phyloP scores from a whole-genome alignment of 768 basidiomycete genomes.

The Tulasnella calospora region DNA sequence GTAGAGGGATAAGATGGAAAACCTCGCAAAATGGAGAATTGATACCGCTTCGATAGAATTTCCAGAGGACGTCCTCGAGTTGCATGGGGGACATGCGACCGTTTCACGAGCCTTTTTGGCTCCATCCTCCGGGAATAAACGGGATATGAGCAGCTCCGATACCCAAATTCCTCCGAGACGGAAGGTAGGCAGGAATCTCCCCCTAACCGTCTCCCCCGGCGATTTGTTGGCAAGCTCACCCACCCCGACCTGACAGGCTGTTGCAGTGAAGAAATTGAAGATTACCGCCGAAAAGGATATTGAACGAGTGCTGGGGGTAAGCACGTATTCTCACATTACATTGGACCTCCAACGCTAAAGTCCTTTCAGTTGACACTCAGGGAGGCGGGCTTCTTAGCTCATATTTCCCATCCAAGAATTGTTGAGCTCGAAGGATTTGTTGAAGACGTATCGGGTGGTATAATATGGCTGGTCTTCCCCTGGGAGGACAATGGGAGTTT shows the following conservation, averaged over 20 bases:
- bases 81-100: background rate
- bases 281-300: background rate
- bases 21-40: background rate
- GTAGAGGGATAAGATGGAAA: background rate
- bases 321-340: background rate
- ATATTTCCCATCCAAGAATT: background rate
- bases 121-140: background rate
- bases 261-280: background rate
- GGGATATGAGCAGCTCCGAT: background rate
- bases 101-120: background rate
- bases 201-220: too few species aligned
- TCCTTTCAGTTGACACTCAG: background rate
- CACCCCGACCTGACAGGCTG: background rate
- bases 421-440: background rate
- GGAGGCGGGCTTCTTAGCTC: background rate
- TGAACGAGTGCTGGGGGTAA: background rate
- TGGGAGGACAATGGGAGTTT: background rate
- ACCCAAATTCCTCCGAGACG: too few species aligned
- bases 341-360: background rate
- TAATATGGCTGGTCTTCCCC: background rate
- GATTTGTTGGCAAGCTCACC: too few species aligned
- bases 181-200: too few species aligned
- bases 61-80: background rate
- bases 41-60: background rate
- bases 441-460: background rate